Evolutionary conservation across 176 grass and related monocot genomes (phyloP), one percentile per base, ranked within the genome.

Genomic region (Triticum urartu): DNA sequence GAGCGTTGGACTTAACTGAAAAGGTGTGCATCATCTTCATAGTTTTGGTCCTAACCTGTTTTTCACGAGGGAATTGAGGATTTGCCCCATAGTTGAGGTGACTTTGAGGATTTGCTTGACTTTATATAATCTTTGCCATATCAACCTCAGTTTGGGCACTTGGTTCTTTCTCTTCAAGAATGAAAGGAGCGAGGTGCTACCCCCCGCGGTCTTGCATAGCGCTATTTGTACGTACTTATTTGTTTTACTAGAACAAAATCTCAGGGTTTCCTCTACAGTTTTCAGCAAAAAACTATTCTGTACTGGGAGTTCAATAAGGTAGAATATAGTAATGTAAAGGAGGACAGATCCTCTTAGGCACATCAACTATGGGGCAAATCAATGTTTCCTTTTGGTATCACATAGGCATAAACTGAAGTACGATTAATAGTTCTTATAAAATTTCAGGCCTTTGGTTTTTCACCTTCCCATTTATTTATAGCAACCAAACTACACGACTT

Each of bases 1-100:
- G 97, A 73, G 97, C 97, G 66, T 75, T 99, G 32, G 97, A 99
- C 87, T 91, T 99, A 77, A 99, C 97, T 72, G 97, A 99, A 89
- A 99, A 99, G 94, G 97, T 97, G 75, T 60, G 83, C 38, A 63
- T 24, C 54, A 64, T 66, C 24, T 77, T 81, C 47, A 50, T 54
- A 78, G 6, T 69, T 65, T 85, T 6, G 76, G 40, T 63, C 40
- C 4, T 81, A 60, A 76, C 84, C 3, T 35, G 24, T 75, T 75
- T 48, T 52, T 5, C 18, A 30, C 5, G 43, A 30, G 24, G 24
- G 42, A 75, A 52, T 52, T 52, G 43, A 18, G 24, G 42, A 75
- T 50, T 75, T 75, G 0, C 24, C 42, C 42, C 42, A 50, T 50
- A 18, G 42, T 75, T 48, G 71, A 74, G 71, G 40, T 75, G 42